Base-by-base conservation (phyloP, 257 asterid species). In the Gardenia jasminoides region DNA sequence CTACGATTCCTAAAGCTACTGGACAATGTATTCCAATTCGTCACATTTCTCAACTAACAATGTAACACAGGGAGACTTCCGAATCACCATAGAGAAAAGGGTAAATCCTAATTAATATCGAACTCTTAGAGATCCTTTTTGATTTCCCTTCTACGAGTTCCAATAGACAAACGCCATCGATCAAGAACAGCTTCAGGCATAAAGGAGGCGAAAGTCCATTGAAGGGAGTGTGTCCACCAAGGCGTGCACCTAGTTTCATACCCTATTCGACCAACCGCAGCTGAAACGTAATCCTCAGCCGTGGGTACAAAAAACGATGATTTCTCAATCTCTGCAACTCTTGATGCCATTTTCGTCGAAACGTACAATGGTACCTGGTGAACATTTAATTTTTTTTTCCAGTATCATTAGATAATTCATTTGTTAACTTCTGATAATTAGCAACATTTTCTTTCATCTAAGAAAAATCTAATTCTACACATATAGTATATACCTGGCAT, bases 331-430 rank as follows among this genome's bases (percentile, higher is more conserved):
- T 17, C 65, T 69, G 94, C 98, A n/a, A 93, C 91, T 62, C 79
- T 80, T n/a, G 97, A 86, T 47, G 89, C 84, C 99, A 93, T 95
- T 62, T 78, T 86, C 0, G 98, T 95, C 16, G 85, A 85, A 46
- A 95, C 96, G 67, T 91, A 93, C 13, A 95, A 74, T 41, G 99
- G 99, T 44, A 95, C 97, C 97, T 94, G 72, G n/a, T n/a, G n/a
- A n/a, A n/a, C n/a, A n/a, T n/a, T n/a, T n/a, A n/a, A n/a, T n/a
- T n/a, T n/a, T n/a, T n/a, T n/a, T n/a, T n/a, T n/a, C n/a, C n/a
- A n/a, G n/a, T n/a, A n/a, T n/a, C n/a, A n/a, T n/a, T n/a, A 43
- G 1, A 72, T n/a, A 72, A 41, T 39, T 7, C 31, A 70, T 33
- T 68, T 39, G 39, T 5, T 68, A 4, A 15, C 4, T 36, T 16